Conservation (phyloP, 352 stramenopile species). For the Phytophthora fragariae region DNA sequence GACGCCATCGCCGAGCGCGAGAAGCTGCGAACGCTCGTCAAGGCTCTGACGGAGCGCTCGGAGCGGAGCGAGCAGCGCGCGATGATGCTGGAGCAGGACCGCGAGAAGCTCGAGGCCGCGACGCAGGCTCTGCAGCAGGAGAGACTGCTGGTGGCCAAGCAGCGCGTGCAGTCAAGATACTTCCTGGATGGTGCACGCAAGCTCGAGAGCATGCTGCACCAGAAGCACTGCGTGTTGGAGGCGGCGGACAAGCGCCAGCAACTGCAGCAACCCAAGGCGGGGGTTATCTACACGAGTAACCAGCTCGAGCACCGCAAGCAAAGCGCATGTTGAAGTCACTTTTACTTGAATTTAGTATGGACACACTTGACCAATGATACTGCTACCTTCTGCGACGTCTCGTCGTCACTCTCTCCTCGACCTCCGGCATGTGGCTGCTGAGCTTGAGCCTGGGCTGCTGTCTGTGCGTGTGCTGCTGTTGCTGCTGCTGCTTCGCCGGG, state of each 20-base stretch:
- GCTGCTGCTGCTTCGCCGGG: constrained; percentile 46
- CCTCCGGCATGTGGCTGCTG: constrained; percentile 34
- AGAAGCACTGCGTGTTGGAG: constrained; percentile 52
- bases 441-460: constrained; percentile 40
- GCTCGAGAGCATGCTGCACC: constrained; percentile 65
- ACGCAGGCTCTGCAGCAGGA: constrained; percentile 72
- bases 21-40: constrained; percentile 49
- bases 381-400: not conserved
- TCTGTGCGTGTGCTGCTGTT: constrained; percentile 42
- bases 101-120: constrained; percentile 59
- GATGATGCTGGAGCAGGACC: constrained; percentile 51
- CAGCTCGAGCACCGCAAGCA: constrained; percentile 26
- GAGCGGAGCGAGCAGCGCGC: constrained; percentile 44
- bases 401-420: too few species aligned
- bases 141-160: constrained; percentile 69
- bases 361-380: constrained; percentile 32
- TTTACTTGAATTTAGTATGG: constrained; percentile 41
- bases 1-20: constrained; percentile 52
- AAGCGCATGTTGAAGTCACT: constrained; percentile 25
- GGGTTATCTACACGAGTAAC: constrained; percentile 14
- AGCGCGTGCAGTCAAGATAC: constrained; percentile 79
- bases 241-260: constrained; percentile 19
- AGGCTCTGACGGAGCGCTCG: constrained; percentile 41
- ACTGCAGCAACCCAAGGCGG: not conserved
- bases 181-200: constrained; percentile 76